phyloP scores from a whole-genome alignment of 768 basidiomycete genomes.

The Suillus placidus region DNA sequence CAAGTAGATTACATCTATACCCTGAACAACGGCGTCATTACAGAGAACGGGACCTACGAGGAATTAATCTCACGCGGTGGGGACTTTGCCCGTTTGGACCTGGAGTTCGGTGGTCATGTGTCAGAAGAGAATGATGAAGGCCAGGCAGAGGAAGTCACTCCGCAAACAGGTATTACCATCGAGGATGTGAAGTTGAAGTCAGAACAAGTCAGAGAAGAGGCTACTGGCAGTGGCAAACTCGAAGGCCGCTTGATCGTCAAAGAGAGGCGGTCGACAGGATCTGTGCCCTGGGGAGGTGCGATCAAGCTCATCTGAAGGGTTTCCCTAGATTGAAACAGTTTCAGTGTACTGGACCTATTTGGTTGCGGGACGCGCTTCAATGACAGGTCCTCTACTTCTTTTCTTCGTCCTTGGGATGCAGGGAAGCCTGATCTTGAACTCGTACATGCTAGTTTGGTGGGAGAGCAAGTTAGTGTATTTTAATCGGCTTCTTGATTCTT shows the following conservation, averaged over 20 bases:
- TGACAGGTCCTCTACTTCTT: constrained; percentile 54
- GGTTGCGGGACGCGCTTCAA: constrained; percentile 51
- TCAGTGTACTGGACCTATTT: constrained; percentile 65
- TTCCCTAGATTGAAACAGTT: neutral
- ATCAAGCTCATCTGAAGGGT: constrained; percentile 1
- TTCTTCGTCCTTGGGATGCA: constrained; percentile 60
- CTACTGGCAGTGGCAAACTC: constrained; percentile 60
- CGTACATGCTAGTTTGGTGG: constrained; percentile 76
- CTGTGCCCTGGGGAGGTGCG: constrained; percentile 52
- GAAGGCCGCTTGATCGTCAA: constrained; percentile 69
- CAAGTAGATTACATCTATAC: constrained; percentile 55
- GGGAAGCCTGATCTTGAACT: constrained; percentile 59
- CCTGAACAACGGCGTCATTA: constrained; percentile 45
- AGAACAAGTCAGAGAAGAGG: constrained; percentile 34
- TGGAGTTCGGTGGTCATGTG: constrained; percentile 61
- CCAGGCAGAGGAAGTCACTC: constrained; percentile 21
- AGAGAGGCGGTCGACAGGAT: constrained; percentile 66
- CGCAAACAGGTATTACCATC: constrained; percentile 22
- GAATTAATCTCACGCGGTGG: constrained; percentile 52
- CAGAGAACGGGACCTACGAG: constrained; percentile 53
- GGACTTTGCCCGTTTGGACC: constrained; percentile 57
- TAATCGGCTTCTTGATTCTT: neutral
- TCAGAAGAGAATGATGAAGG: constrained; percentile 36
- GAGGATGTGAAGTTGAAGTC: constrained; percentile 43
- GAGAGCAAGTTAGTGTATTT: constrained; percentile 50